phyloP scores from a whole-genome alignment of 768 basidiomycete genomes.

The Artomyces pyxidatus region DNA sequence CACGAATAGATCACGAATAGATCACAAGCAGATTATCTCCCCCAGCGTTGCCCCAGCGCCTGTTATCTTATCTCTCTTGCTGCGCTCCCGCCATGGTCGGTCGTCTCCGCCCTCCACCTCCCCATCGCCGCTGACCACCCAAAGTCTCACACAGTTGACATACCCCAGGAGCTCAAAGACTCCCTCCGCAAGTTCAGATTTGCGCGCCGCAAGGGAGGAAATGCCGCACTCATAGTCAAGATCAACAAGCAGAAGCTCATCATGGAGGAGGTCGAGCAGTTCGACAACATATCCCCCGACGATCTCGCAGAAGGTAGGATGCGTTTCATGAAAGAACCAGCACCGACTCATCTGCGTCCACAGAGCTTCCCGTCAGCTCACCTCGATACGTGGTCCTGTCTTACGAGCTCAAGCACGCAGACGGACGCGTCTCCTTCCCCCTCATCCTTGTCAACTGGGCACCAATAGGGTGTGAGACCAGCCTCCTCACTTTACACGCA shows the following conservation, averaged over 20 bases:
- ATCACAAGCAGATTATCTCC: not conserved
- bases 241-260: conserved; percentile 76
- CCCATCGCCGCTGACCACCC: not conserved
- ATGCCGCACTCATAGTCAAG: conserved; percentile 80
- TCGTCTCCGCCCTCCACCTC: not conserved
- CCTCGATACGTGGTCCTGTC: conserved; percentile 84
- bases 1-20: too few species aligned
- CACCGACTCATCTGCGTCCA: not conserved
- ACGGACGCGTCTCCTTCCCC: conserved; percentile 81
- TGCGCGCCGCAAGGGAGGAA: conserved; percentile 51
- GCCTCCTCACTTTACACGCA: conserved; percentile 69
- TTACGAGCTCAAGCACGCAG: conserved; percentile 69
- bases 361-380: conserved; percentile 82
- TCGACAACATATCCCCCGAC: conserved; percentile 67
- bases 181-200: conserved; percentile 80
- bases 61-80: not conserved
- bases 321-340: conserved; percentile 3
- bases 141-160: conserved; percentile 76
- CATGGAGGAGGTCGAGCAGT: conserved; percentile 80
- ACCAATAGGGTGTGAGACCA: conserved; percentile 68
- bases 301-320: conserved; percentile 78
- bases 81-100: conserved; percentile 10
- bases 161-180: conserved; percentile 70
- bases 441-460: conserved; percentile 87
- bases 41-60: not conserved